Percentiles rank a stretch among this genome's conserved stretches.
Evolutionary conservation across 176 grass and related monocot genomes (phyloP).

Genomic region (Eleusine indica): DNA sequence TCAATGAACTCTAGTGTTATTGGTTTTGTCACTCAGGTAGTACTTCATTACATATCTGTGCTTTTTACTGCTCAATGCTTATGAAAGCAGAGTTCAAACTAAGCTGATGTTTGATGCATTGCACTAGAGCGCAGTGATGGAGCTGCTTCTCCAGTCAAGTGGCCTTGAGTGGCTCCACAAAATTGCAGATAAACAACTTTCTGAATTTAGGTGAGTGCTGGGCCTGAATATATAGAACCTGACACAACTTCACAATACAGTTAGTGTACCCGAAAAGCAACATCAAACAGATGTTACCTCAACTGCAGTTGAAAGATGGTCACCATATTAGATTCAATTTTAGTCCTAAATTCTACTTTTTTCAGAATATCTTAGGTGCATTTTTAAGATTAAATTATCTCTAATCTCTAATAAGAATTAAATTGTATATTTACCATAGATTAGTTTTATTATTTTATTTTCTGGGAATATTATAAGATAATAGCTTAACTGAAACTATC

Average conservation of each 20-base stretch:
- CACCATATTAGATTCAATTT: neutral
- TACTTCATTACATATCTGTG: neutral
- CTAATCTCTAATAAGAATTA: neutral
- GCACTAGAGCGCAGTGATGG: conserved; percentile 50
- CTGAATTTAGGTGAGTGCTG: conserved; percentile 47
- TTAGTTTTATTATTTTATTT: neutral
- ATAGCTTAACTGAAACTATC: neutral
- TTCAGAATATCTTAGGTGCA: neutral
- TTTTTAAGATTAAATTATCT: neutral
- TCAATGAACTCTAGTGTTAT: conserved; percentile 36
- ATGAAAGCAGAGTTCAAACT: neutral
- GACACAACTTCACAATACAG: neutral
- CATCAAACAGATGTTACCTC: neutral
- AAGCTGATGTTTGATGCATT: neutral
- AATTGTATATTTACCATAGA: neutral
- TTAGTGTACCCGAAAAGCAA: neutral
- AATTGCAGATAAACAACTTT: conserved; percentile 53
- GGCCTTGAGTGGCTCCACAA: conserved; percentile 62
- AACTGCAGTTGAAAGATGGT: neutral
- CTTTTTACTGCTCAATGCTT: neutral
- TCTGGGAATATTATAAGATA: neutral
- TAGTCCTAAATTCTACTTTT: neutral
- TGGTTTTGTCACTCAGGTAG: conserved; percentile 68
- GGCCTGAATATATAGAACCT: neutral
- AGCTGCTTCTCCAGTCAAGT: conserved; percentile 61